Evolutionary conservation across 1,284 basidiomycete genomes (phyloP), one percentile per base, ranked within the genome.

Genomic region (Porodaedalea pini): DNA sequence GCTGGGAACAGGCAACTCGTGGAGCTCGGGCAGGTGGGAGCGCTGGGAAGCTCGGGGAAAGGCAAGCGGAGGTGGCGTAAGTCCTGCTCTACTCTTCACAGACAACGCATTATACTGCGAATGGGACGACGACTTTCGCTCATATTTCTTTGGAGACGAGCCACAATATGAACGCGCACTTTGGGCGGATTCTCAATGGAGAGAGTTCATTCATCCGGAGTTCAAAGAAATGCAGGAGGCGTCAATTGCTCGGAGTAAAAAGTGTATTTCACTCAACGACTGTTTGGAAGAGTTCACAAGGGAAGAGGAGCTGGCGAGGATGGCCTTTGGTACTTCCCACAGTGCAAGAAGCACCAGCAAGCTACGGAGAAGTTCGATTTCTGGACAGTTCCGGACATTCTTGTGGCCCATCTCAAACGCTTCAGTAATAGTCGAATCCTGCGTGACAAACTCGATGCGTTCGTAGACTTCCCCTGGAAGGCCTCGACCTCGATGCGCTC

Each of bases 311-410:
- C 80, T 99, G 94, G 95, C 48, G 92, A 96, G 70, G 94, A 98
- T 66, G 97, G 99, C 70, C 75, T 92, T 57, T 99, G 97, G 97
- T 99, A 98, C 71, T 99, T 97, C 69, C 94, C 95, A 4, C 78
- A 78, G 64, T 99, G 97, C 82, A 98, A 98, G 79, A 95, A 98
- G 69, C 95, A 98, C 72, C 94, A 96, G 67, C 94, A 98, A 67
- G 97, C 97, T 34, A 97, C 92, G 37, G 99, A 99, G 78, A 94
- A 94, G 68, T 94, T 99, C 64, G 94, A 98, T 70, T 79, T 99
- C 13, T 99, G 98, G 94, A 98, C 94, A 71, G 89, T 88, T 5
- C 97, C 97, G 1, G 97, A 99, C 71, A 85, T 99, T 48, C 82
- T 99, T 3, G 97, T 98, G 54, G 95, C 99, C 27, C 97, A 98